phyloP scores from a whole-genome alignment of 345 rosid species.

The Eucalyptus decipiens region DNA sequence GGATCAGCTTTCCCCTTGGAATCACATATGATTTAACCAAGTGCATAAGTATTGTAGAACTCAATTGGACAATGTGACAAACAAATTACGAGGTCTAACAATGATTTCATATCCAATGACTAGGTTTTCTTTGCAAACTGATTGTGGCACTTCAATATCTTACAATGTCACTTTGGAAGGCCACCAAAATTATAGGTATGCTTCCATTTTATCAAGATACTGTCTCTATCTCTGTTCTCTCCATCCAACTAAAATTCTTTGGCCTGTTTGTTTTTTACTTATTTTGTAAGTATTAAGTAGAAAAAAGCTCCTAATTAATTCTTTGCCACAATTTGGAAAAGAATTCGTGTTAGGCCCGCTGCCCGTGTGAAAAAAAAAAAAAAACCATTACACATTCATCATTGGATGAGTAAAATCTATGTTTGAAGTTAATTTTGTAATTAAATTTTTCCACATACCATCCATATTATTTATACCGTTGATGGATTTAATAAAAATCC shows the following conservation, averaged over 20 bases:
- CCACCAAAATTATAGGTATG: not conserved
- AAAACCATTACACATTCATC: too few relatives aligned
- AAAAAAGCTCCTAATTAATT: too few relatives aligned
- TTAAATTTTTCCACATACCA: too few relatives aligned
- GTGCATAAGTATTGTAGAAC: not conserved
- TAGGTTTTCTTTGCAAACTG: not conserved
- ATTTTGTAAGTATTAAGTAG: too few relatives aligned
- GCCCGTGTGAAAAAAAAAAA: rapidly evolving
- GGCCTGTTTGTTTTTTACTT: not conserved
- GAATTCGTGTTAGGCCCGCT: too few relatives aligned
- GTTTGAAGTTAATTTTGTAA: too few relatives aligned
- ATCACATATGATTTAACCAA: not conserved
- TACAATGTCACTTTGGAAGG: not conserved
- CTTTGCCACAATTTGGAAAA: too few relatives aligned
- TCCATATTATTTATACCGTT: rapidly evolving
- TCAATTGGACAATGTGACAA: not conserved
- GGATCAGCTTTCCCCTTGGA: not conserved
- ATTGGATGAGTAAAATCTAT: too few relatives aligned
- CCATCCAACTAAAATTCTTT: not conserved
- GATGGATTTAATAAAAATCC: not conserved
- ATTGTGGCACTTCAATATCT: rapidly evolving
- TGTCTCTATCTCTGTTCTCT: not conserved
- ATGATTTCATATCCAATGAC: not conserved
- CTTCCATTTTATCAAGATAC: not conserved
- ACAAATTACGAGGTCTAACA: not conserved